These are phyloP conservation scores for Haberlea rhodopensis DNA, from an alignment of 257 asterid species.

Conservation along the genomic window DNA sequence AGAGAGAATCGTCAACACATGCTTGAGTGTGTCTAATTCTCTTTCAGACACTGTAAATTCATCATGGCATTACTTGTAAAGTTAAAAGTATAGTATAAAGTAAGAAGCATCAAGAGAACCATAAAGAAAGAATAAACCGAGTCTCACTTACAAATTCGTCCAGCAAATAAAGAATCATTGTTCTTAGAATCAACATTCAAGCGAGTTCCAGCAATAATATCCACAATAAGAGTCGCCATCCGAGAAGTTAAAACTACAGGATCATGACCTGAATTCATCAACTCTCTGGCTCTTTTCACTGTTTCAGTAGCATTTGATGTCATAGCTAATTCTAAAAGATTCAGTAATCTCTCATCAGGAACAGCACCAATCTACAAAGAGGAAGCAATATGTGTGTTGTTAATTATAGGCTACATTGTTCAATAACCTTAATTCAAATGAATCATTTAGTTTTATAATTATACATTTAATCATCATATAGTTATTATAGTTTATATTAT, in stretches of 20 bases:
- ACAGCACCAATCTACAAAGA: constrained; percentile 47
- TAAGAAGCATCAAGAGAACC: neutral
- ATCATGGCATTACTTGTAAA: constrained; percentile 19
- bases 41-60: constrained; percentile 66
- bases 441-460: too few species aligned
- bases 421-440: too few species aligned
- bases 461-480: too few species aligned
- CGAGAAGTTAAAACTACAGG: constrained; percentile 58
- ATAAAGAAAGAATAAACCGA: constrained; percentile 9
- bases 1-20: constrained; percentile 76
- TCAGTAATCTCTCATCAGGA: constrained; percentile 54
- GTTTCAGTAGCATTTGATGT: constrained; percentile 57
- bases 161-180: constrained; percentile 31
- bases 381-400: too few species aligned
- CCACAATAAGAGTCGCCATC: constrained; percentile 55
- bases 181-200: constrained; percentile 33
- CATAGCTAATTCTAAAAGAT: constrained; percentile 56
- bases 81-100: neutral
- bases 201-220: constrained; percentile 54
- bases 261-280: constrained; percentile 57
- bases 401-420: too few species aligned
- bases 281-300: constrained; percentile 52
- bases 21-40: constrained; percentile 79
- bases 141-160: constrained; percentile 40
- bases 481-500: too few species aligned